phyloP scores from a whole-genome alignment of 192 early-diverging fungal species.

The Mortierella claussenii region DNA sequence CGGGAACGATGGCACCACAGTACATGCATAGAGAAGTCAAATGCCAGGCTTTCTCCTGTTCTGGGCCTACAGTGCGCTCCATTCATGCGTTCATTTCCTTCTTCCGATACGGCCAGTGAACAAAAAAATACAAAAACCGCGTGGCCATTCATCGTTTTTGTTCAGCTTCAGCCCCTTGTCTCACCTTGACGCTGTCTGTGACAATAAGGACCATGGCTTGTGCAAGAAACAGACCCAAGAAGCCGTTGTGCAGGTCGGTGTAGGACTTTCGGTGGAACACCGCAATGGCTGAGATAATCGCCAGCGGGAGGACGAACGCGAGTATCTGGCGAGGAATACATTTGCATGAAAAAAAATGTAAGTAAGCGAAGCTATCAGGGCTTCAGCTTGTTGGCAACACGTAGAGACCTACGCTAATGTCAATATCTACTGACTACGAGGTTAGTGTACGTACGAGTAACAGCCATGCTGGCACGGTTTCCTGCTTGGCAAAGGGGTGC shows the following conservation, averaged over 20 bases:
- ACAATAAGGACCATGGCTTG: conserved; percentile 59
- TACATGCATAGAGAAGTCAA: too few relatives aligned
- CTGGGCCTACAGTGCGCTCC: neutral
- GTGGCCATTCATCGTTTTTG: neutral
- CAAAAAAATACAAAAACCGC: too few relatives aligned
- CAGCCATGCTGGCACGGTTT: conserved; percentile 60
- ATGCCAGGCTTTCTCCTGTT: neutral
- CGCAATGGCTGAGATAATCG: conserved; percentile 35
- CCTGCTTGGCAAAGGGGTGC: conserved; percentile 65
- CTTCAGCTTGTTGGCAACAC: too few relatives aligned
- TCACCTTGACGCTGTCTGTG: conserved; percentile 62
- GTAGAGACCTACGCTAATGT: too few relatives aligned
- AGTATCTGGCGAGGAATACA: conserved; percentile 19
- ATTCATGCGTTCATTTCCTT: neutral
- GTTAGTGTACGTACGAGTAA: too few relatives aligned
- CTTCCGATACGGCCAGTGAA: too few relatives aligned
- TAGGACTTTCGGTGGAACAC: conserved; percentile 49
- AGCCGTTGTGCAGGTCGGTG: conserved; percentile 51
- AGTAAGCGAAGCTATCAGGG: neutral
- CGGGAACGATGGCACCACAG: too few relatives aligned
- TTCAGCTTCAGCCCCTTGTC: neutral
- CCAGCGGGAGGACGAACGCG: conserved; percentile 50
- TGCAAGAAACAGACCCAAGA: conserved; percentile 56
- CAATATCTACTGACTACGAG: too few relatives aligned
- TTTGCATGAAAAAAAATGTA: neutral